Conservation (phyloP, 2,329 filamentous ascomycete genomes). For the Ophiostoma ulmi region DNA sequence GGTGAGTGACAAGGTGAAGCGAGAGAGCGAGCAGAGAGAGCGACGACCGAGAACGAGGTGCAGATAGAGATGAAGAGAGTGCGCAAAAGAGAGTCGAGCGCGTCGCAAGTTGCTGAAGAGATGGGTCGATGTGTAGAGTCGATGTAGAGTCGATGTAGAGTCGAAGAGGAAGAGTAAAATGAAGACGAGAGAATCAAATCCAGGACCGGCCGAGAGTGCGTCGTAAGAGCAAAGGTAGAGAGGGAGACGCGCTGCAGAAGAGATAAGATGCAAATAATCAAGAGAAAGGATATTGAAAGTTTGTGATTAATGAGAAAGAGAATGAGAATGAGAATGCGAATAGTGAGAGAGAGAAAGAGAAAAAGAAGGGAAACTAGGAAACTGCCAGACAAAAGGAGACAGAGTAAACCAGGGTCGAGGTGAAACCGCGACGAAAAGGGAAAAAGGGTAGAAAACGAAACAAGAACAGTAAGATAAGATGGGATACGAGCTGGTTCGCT, state of each 20-base stretch:
- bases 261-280: not conserved
- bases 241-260: not conserved
- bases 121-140: not conserved
- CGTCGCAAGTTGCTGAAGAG: not conserved
- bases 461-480: constrained; percentile 16
- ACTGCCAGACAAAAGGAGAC: not conserved
- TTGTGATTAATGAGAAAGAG: not conserved
- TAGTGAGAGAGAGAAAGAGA: not conserved
- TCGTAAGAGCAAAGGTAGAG: not conserved
- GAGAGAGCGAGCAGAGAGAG: not conserved
- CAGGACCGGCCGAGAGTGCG: constrained; percentile 7
- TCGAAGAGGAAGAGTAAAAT: not conserved
- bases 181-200: not conserved
- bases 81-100: not conserved
- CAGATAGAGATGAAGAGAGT: not conserved
- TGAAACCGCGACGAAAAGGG: constrained; percentile 5
- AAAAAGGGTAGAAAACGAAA: constrained; percentile 7
- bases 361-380: not conserved
- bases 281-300: not conserved
- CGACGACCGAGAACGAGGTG: not conserved
- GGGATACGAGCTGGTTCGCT: constrained; percentile 1
- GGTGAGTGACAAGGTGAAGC: not conserved
- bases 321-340: not conserved
- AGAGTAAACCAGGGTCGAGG: not conserved
- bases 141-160: not conserved